Base-by-base conservation (phyloP, 257 asterid species). In the Lantana camara region DNA sequence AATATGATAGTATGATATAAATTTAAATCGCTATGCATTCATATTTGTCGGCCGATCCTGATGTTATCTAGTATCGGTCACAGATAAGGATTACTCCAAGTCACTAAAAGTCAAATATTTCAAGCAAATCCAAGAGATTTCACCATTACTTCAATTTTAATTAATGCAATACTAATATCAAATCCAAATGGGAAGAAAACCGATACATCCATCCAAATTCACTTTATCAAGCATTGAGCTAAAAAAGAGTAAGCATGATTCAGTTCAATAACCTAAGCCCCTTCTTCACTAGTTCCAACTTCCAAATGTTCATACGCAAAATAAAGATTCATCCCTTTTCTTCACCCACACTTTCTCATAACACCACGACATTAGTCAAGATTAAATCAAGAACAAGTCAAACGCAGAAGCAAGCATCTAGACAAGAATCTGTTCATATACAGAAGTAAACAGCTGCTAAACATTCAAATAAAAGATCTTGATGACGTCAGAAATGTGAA, bases 211-310 rank as follows among this genome's bases (percentile, higher is more conserved):
- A 57, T 6, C 16, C 30, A 16, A 1, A n/a, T n/a, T n/a, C 41
- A 4, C 53, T 22, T 50, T 29, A 5, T 37, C n/a, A 29, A 4
- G 30, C 17, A n/a, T 10, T 46, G 27, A 9, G 44, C 15, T 30
- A 19, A 7, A 52, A 7, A 29, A 37, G 60, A 34, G 7, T 13
- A 66, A 73, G 66, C 38, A 59, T 23, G 15, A 66, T 21, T 60
- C 15, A 53, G 5, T 32, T 17, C 20, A 59, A 12, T 9, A 29
- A 12, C 19, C 13, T 8, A 11, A 32, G n/a, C n/a, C 29, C 30
- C 49, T 34, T 38, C 5, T 68, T 11, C 17, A 48, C 24, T n/a
- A n/a, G n/a, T n/a, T n/a, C n/a, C n/a, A n/a, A n/a, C 47, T 12
- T 41, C 49, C 34, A 37, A 29, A 44, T 9, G 52, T 57, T 34